Percentiles rank a stretch among this genome's conserved stretches.
Evolutionary conservation across 129 eudicot genomes (phyloP).

Genomic region (Calendula officinalis): DNA sequence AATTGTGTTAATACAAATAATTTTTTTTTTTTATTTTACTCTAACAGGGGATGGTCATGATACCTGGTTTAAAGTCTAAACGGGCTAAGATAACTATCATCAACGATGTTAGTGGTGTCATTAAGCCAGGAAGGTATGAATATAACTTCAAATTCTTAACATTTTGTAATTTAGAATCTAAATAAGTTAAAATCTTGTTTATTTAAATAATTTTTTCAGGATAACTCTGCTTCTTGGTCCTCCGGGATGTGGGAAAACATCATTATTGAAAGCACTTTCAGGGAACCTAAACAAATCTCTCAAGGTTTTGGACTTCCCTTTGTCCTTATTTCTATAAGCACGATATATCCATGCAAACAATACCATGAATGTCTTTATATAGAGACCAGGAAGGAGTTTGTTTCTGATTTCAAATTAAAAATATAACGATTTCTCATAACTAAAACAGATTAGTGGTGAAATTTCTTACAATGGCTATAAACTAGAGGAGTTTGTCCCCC

Average conservation of each 20-base stretch:
- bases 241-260: conserved; percentile 67
- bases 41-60: conserved; percentile 41
- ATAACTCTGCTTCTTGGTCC: conserved; percentile 82
- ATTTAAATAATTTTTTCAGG: conserved; percentile 39
- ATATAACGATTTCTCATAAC: not conserved
- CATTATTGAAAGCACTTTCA: conserved; percentile 46
- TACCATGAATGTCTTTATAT: not conserved
- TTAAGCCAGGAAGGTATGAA: conserved; percentile 78
- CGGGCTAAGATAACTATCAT: conserved; percentile 51
- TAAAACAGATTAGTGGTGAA: conserved; percentile 37
- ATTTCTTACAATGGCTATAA: conserved; percentile 62
- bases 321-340: not conserved
- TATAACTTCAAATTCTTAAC: not conserved
- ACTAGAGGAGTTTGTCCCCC: conserved; percentile 58
- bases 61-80: conserved; percentile 51
- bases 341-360: conserved; percentile 5
- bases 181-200: too few species aligned
- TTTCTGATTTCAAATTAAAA: not conserved
- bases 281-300: conserved; percentile 49
- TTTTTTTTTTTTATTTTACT: conserved; percentile 5
- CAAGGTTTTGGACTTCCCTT: conserved; percentile 34
- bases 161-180: too few species aligned
- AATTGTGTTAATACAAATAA: too few species aligned
- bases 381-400: not conserved
- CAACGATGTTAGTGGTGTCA: conserved; percentile 57